These are phyloP conservation scores for Hagleromyces aurorensis DNA, from an alignment of 805 yeast genomes.

Conservation along the genomic window DNA sequence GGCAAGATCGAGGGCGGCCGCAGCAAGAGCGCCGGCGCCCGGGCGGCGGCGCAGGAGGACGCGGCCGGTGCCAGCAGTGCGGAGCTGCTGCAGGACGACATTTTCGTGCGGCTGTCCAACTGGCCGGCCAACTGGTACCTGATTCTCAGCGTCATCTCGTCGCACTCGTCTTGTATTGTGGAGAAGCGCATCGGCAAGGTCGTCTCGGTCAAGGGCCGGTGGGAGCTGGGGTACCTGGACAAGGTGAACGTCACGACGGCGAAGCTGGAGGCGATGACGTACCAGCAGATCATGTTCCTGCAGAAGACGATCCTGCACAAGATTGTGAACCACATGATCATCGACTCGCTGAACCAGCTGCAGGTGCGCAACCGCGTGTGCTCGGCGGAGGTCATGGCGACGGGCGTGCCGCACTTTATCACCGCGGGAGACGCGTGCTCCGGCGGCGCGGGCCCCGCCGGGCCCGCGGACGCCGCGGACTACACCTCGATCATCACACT, in stretches of 20 bases:
- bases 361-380: slow-evolving; percentile 25
- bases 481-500: slow-evolving; percentile 23
- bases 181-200: slow-evolving; percentile 31
- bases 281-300: slow-evolving; percentile 26
- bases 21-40: background rate
- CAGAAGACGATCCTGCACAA: slow-evolving; percentile 27
- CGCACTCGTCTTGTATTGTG: slow-evolving; percentile 26
- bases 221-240: slow-evolving; percentile 29
- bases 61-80: slow-evolving; percentile 1
- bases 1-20: background rate
- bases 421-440: too few species aligned
- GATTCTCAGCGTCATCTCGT: slow-evolving; percentile 27
- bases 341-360: slow-evolving; percentile 30
- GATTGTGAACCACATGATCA: slow-evolving; percentile 31
- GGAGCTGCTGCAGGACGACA: slow-evolving; percentile 21
- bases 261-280: slow-evolving; percentile 29
- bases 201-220: slow-evolving; percentile 24
- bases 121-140: slow-evolving; percentile 34
- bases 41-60: too few species aligned
- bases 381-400: slow-evolving; percentile 9
- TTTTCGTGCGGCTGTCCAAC: slow-evolving; percentile 27
- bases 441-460: slow-evolving; percentile 1
- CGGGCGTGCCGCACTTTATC: slow-evolving; percentile 21
- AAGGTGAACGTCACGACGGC: slow-evolving; percentile 17
- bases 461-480: slow-evolving; percentile 4